These are phyloP conservation scores for Talaromyces sp. DNA, from an alignment of 2,329 filamentous ascomycete species.

Conservation along the genomic window DNA sequence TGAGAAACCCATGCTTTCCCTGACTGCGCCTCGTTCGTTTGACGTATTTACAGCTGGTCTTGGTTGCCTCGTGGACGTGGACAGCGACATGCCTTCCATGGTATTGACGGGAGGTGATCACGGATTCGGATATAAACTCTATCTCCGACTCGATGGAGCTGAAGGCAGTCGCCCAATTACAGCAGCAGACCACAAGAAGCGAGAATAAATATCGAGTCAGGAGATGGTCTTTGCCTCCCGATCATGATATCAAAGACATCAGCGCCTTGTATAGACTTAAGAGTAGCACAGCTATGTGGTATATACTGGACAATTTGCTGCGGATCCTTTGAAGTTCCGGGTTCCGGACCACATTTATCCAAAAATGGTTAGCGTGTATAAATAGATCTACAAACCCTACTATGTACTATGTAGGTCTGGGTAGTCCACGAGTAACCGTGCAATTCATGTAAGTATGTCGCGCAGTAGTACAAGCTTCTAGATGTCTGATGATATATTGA, in stretches of 20 bases:
- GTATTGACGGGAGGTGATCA: neutral
- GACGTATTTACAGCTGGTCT: neutral
- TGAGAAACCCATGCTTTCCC: neutral
- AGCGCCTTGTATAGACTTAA: neutral
- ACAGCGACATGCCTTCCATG: neutral
- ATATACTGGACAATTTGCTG: too few relatives aligned
- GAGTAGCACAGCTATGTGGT: neutral
- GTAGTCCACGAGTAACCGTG: neutral
- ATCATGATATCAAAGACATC: neutral
- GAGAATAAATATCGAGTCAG: neutral
- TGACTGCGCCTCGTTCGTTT: neutral
- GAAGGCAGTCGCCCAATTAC: neutral
- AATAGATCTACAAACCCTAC: neutral
- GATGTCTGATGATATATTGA: neutral
- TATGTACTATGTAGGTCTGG: neutral
- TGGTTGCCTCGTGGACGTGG: neutral
- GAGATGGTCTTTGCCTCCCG: neutral
- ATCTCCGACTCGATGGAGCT: neutral
- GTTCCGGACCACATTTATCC: neutral
- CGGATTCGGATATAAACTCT: neutral
- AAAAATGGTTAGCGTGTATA: neutral
- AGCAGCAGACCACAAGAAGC: neutral
- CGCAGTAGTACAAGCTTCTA: neutral
- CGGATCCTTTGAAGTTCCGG: neutral
- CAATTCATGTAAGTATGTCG: neutral